Evolutionary conservation across 2,329 filamentous ascomycete genomes (phyloP).

Genomic region (Fusarium keratoplasticum): DNA sequence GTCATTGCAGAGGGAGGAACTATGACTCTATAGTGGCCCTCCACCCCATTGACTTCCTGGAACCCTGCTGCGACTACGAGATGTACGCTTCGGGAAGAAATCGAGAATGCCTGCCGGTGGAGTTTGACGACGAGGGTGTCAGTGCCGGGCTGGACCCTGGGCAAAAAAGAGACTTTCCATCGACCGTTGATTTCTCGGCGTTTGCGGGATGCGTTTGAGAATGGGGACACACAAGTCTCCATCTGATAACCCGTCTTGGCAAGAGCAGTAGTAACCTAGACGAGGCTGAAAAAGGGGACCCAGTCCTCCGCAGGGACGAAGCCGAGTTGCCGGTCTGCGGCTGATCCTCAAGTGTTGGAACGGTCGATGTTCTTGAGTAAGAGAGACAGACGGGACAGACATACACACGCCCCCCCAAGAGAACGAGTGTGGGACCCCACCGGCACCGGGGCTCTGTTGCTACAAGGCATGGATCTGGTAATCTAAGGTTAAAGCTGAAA

Average conservation of each 20-base stretch:
- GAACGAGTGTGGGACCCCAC: not conserved
- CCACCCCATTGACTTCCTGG: not conserved
- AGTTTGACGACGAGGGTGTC: not conserved
- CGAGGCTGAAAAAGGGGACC: not conserved
- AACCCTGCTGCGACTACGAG: slow-evolving; percentile 2
- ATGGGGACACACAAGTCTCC: not conserved
- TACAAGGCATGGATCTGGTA: slow-evolving; percentile 4
- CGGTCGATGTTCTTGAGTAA: not conserved
- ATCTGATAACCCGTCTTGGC: slow-evolving; percentile 16
- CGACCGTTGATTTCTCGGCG: slow-evolving; percentile 7
- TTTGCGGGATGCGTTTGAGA: not conserved
- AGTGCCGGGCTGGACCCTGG: not conserved
- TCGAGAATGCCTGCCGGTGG: slow-evolving; percentile 1
- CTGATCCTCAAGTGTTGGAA: not conserved
- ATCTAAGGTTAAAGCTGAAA: slow-evolving; percentile 17
- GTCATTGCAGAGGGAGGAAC: not conserved
- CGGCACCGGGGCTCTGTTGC: not conserved
- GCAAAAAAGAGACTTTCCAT: not conserved
- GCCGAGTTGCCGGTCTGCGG: slow-evolving; percentile 5
- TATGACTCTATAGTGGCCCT: not conserved
- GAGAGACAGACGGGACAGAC: not conserved
- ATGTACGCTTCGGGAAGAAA: slow-evolving; percentile 3
- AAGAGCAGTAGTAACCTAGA: not conserved
- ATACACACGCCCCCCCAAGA: not conserved
- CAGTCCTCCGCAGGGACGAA: not conserved